Conservation (phyloP, 768 basidiomycete genomes). For the Termitomyces sp. region DNA sequence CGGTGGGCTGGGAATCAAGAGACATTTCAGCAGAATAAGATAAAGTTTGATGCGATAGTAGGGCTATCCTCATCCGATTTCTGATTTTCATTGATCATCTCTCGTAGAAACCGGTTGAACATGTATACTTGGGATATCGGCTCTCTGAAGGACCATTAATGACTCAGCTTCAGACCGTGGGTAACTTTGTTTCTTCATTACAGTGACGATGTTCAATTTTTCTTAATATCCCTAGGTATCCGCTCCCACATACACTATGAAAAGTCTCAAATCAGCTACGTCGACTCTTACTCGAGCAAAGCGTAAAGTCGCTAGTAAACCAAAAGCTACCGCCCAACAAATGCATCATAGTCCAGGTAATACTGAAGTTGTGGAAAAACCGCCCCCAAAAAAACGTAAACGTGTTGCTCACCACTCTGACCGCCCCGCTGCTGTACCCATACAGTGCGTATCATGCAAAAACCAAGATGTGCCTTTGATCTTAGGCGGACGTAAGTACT, state of each 20-base stretch:
- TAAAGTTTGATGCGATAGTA: conserved; percentile 42
- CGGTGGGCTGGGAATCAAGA: conserved; percentile 58
- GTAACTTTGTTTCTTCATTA: conserved; percentile 10
- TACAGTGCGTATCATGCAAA: conserved; percentile 54
- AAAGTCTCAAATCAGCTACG: conserved; percentile 47
- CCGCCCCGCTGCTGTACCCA: conserved; percentile 15
- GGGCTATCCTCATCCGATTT: conserved; percentile 2
- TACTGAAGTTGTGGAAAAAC: conserved; percentile 18
- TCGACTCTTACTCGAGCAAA: conserved; percentile 21
- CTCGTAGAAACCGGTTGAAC: conserved; percentile 33
- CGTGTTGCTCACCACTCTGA: conserved; percentile 28
- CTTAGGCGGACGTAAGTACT: conserved; percentile 62
- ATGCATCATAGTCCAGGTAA: not conserved
- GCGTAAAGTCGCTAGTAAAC: conserved; percentile 19
- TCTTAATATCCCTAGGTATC: conserved; percentile 30
- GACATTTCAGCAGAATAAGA: conserved; percentile 43
- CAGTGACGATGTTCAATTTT: not conserved
- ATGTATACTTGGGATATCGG: conserved; percentile 51
- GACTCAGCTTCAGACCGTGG: conserved; percentile 54
- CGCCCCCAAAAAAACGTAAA: conserved; percentile 33
- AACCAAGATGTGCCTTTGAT: conserved; percentile 71
- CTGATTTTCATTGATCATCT: not conserved
- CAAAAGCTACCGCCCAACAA: conserved; percentile 17
- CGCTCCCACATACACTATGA: conserved; percentile 46
- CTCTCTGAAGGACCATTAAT: conserved; percentile 51